Evolutionary conservation across 1,284 basidiomycete genomes (phyloP), one percentile per base, ranked within the genome.

Genomic region (Blastosporella zonata): DNA sequence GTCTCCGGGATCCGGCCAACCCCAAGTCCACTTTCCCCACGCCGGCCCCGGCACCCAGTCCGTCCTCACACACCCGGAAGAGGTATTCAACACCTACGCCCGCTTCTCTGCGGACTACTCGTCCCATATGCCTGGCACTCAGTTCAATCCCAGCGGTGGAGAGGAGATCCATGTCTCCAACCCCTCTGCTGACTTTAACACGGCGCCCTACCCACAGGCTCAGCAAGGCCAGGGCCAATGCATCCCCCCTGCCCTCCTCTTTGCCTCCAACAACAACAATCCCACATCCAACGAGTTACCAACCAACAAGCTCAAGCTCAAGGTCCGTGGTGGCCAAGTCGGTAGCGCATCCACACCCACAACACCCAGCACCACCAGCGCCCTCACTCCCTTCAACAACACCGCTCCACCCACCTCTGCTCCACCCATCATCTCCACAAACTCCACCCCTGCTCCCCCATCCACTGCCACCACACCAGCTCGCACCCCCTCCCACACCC

Each of bases 81-180:
- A 78, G 17, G 74, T 75, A 1, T 79, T 78, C 61, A 78, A 77
- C 59, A 53, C 72, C 6, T 77, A 75, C 44, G 75, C 76, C 12
- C 78, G 80, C 33, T 87, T 84, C 55, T 75, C 81, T 2, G 74
- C 78, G 0, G 82, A 87, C 53, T 87, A 82, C 61, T 79, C 78
- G 0, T 74, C 75, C 0, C 73, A 74, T 10, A 75, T 87, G 68
- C 84, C 84, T 0, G 82, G 79, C 23, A 76, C 81, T 22, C 69
- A 71, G 51, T 67, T 63, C 50, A 69, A 69, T 43, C 62, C 64
- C 12, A 67, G 66, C n/a, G 58, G 59, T 2, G 49, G 53, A 41
- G 55, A 56, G 8, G 57, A 55, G 47, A 54, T 56, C 39, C 61
- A 63, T 17, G 66, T 62, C 13, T 46, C 54, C 28, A 42, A 38